Percentiles rank a stretch among this genome's conserved stretches.
Conservation (phyloP, 805 yeast species). For the Yamadazyma scolyti region DNA sequence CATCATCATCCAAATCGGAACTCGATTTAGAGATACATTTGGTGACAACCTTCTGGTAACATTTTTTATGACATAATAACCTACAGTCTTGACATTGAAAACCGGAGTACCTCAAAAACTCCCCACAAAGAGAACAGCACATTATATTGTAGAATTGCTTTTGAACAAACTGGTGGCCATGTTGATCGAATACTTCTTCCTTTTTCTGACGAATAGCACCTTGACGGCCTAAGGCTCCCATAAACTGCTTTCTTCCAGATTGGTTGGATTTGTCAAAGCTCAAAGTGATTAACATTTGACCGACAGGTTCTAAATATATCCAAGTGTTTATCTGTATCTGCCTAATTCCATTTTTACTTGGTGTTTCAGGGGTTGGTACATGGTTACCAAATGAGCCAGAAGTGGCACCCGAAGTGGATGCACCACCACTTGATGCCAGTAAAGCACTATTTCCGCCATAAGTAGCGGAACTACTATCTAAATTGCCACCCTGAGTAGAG, state of each 20-base stretch:
- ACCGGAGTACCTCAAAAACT: conserved; percentile 84
- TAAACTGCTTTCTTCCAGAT: conserved; percentile 32
- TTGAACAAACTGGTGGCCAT: conserved; percentile 95
- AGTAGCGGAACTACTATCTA: no score
- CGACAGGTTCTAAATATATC: conserved; percentile 92
- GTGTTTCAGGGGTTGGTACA: not conserved
- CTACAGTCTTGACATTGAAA: conserved; percentile 84
- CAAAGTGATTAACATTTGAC: conserved; percentile 75
- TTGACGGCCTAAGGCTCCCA: conserved; percentile 68
- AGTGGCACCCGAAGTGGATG: not conserved
- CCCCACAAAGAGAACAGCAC: conserved; percentile 98
- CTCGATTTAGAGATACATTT: conserved; percentile 79
- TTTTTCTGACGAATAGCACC: conserved; percentile 97
- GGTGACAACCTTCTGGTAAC: conserved; percentile 76
- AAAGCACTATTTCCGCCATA: not conserved
- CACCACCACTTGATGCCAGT: not conserved
- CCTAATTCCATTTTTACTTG: no score
- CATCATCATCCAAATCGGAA: conserved; percentile 62
- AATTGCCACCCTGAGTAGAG: not conserved
- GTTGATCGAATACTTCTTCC: conserved; percentile 87
- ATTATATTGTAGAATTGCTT: conserved; percentile 93
- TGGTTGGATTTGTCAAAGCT: conserved; percentile 67
- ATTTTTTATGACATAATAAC: conserved; percentile 75
- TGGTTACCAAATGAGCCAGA: not conserved
- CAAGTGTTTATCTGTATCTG: conserved; percentile 63